Evolutionary conservation across 2,329 filamentous ascomycete genomes (phyloP).

Genomic region (Cordyceps cateniannulata): DNA sequence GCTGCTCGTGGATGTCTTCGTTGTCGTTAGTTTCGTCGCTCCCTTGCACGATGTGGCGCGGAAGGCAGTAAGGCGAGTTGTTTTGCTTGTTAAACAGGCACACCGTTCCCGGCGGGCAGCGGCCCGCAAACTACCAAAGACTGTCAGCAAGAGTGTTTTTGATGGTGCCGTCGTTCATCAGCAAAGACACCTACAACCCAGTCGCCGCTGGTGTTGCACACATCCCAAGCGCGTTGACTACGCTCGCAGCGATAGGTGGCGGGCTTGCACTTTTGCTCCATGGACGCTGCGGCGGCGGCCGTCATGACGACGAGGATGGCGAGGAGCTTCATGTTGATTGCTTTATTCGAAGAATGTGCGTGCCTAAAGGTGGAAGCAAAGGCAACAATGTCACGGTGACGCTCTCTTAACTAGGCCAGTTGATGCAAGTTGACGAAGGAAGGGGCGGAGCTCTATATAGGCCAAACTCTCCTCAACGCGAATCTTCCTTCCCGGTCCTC

Average conservation of each 20-base stretch:
- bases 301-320: no score
- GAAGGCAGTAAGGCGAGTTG: not conserved
- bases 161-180: no score
- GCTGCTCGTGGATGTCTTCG: not conserved
- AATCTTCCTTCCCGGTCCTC: no score
- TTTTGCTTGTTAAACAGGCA: not conserved
- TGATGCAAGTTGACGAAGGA: no score
- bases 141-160: not conserved
- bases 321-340: no score
- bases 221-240: not conserved
- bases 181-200: not conserved
- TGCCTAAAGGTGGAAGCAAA: no score
- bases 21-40: no score
- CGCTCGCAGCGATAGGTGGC: not conserved
- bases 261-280: not conserved
- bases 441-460: no score
- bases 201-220: not conserved
- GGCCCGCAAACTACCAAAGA: not conserved
- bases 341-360: no score
- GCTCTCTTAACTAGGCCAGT: no score
- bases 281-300: not conserved
- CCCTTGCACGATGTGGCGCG: not conserved
- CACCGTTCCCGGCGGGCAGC: not conserved
- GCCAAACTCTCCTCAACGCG: no score
- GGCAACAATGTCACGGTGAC: no score